Evolutionary conservation across 169 alveolate species (phyloP), one percentile per base, ranked within the genome.

Genomic region (Eimeria falciformis): DNA sequence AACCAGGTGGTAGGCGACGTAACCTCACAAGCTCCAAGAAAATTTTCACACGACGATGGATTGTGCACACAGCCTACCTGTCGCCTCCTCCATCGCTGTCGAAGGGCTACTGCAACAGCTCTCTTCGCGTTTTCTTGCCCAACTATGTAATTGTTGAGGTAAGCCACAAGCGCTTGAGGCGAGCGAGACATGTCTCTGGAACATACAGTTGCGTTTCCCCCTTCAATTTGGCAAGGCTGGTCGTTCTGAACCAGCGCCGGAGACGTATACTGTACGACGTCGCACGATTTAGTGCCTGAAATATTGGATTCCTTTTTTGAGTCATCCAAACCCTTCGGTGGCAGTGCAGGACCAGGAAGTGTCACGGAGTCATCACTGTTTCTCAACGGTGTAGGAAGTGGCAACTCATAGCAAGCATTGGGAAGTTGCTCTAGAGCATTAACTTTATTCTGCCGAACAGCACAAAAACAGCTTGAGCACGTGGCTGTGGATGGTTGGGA

Each of bases 61-160:
- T 12, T 25, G 37, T 17, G 27, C 40, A 0, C 56, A 27, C 2
- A 4, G 9, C 82, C 53, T 47, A 71, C 93, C 81, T 73, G 88
- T 11, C 93, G 45, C 33, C 93, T 62, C 69, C 93, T 25, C 93
- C 93, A 71, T 29, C 93, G 94, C 90, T 96, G 84, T 5, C 92
- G 92, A 53, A 95, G 91, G 33, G 98, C 98, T 43, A 93, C 95
- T 23, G 98, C 96, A 3, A 97, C 97, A 0, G 97, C 97, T 47
- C 94, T 94, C 90, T 97, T 97, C 4, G 98, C 98, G 69, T 96
- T 95, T 2, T 85, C 91, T 93, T 97, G 96, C 4, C 98, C 97
- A 50, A 97, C 91, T 29, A 97, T 96, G 92, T 94, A 95, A 50
- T 95, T 92, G 73, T 95, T 93, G 43, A 95, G 91, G 37, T 95